These are phyloP conservation scores for Jatropha curcas DNA, from an alignment of 345 rosid genomes.

Conservation along the genomic window DNA sequence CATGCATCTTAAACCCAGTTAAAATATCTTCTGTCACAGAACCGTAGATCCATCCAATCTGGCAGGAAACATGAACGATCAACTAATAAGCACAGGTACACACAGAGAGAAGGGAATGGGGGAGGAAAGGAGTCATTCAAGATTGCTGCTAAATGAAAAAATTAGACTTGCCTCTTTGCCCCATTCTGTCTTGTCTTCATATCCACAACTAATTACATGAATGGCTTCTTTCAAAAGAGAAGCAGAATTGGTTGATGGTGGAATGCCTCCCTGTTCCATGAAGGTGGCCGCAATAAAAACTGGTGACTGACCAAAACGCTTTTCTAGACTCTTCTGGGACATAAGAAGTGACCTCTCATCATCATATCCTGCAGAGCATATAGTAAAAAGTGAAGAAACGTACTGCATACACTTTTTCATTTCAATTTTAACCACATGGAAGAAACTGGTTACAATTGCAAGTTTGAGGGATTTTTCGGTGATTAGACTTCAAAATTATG, in stretches of 20 bases:
- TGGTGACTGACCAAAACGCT: constrained; percentile 99
- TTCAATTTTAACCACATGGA: too few species aligned
- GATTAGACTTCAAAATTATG: too few species aligned
- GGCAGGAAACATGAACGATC: constrained; percentile 16
- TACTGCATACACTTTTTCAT: neutral
- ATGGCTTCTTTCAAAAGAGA: constrained; percentile 94
- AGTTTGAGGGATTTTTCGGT: too few species aligned
- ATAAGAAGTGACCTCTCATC: constrained; percentile 96
- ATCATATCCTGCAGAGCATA: constrained; percentile 79
- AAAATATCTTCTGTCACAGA: constrained; percentile 99
- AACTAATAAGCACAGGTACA: neutral
- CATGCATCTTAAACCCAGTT: constrained; percentile 99
- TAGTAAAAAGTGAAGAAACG: constrained; percentile 4
- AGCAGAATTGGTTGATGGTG: constrained; percentile 94
- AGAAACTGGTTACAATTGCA: too few species aligned
- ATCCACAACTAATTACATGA: constrained; percentile 99
- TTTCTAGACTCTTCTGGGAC: constrained; percentile 97
- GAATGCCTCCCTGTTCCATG: constrained; percentile 98
- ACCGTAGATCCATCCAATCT: constrained; percentile 99
- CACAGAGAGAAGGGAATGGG: neutral
- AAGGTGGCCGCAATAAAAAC: constrained; percentile 98
- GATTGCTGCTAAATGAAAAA: neutral
- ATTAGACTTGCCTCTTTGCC: constrained; percentile 81
- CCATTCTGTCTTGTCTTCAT: constrained; percentile 99
- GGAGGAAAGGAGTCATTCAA: neutral